Conservation (phyloP, 768 basidiomycete genomes). For the Mycena floridula region DNA sequence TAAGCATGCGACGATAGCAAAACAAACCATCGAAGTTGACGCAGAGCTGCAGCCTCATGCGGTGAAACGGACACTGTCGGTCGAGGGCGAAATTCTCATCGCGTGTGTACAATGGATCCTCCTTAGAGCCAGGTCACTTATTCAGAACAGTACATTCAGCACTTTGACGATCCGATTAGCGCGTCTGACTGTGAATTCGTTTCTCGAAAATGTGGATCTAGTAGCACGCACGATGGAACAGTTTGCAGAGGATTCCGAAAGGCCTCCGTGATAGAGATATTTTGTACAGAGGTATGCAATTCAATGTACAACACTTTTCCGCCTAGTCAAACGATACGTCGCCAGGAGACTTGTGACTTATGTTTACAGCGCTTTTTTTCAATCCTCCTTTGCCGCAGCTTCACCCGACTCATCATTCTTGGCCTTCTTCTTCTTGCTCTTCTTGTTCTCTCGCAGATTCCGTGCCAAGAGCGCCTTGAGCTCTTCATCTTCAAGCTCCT, state of each 20-base stretch:
- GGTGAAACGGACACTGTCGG: conserved; percentile 64
- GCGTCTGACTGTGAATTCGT: conserved; percentile 77
- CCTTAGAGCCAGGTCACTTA: conserved; percentile 3
- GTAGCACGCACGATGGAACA: conserved; percentile 76
- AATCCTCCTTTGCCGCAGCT: conserved; percentile 24
- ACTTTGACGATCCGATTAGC: conserved; percentile 84
- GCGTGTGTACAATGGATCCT: conserved; percentile 48
- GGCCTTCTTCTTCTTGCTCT: conserved; percentile 83
- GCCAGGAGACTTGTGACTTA: too few species aligned
- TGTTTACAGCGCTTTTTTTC: too few species aligned
- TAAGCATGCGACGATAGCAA: conserved; percentile 76
- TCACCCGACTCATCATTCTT: conserved; percentile 49
- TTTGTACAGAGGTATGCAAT: conserved; percentile 4
- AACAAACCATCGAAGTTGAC: conserved; percentile 83
- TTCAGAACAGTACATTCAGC: conserved; percentile 50
- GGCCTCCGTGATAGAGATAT: conserved; percentile 5
- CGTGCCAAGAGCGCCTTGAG: conserved; percentile 73
- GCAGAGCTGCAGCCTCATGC: conserved; percentile 75
- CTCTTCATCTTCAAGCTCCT: conserved; percentile 84
- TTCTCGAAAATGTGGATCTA: conserved; percentile 85
- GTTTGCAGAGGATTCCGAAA: conserved; percentile 66
- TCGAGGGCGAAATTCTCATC: conserved; percentile 63
- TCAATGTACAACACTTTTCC: not conserved
- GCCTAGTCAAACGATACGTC: too few species aligned
- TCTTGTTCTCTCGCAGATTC: conserved; percentile 84